phyloP scores from a whole-genome alignment of 1,284 basidiomycete genomes.

The Agaricales sp. region DNA sequence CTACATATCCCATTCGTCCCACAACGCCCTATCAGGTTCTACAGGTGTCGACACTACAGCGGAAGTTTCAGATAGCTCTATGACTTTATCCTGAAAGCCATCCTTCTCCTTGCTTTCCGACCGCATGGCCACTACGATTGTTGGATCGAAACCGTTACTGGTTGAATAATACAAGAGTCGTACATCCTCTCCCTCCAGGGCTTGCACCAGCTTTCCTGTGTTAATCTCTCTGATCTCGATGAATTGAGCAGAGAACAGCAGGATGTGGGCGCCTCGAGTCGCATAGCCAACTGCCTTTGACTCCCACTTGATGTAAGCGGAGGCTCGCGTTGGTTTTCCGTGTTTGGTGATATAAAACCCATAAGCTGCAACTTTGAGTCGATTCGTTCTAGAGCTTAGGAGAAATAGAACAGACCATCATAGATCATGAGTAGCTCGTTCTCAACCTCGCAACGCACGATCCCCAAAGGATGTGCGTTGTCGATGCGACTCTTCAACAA shows the following conservation, averaged over 20 bases:
- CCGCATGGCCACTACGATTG: slow-evolving; percentile 50
- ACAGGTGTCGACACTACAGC: slow-evolving; percentile 33
- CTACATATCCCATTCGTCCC: slow-evolving; percentile 74
- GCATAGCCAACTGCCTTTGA: slow-evolving; percentile 49
- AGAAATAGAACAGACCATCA: slow-evolving; percentile 36
- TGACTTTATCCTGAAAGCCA: slow-evolving; percentile 47
- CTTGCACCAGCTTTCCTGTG: slow-evolving; percentile 61
- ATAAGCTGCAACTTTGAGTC: slow-evolving; percentile 25
- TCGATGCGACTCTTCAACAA: slow-evolving; percentile 52
- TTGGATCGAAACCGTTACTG: slow-evolving; percentile 26
- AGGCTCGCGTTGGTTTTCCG: slow-evolving; percentile 50
- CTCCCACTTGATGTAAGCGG: slow-evolving; percentile 68
- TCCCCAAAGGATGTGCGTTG: slow-evolving; percentile 50
- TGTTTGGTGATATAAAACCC: slow-evolving; percentile 67
- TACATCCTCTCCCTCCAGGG: slow-evolving; percentile 59
- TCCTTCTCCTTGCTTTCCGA: slow-evolving; percentile 36
- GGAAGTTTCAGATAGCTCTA: slow-evolving; percentile 60
- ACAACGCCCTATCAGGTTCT: slow-evolving; percentile 26
- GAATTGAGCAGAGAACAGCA: slow-evolving; percentile 64
- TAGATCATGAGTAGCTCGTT: slow-evolving; percentile 61
- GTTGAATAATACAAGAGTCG: slow-evolving; percentile 44
- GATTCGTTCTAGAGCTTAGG: background rate
- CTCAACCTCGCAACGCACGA: slow-evolving; percentile 43
- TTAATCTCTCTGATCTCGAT: slow-evolving; percentile 58
- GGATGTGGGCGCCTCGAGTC: slow-evolving; percentile 45